Base-by-base conservation (phyloP, 352 stramenopile species). In the Pelagophyceae sp. region DNA sequence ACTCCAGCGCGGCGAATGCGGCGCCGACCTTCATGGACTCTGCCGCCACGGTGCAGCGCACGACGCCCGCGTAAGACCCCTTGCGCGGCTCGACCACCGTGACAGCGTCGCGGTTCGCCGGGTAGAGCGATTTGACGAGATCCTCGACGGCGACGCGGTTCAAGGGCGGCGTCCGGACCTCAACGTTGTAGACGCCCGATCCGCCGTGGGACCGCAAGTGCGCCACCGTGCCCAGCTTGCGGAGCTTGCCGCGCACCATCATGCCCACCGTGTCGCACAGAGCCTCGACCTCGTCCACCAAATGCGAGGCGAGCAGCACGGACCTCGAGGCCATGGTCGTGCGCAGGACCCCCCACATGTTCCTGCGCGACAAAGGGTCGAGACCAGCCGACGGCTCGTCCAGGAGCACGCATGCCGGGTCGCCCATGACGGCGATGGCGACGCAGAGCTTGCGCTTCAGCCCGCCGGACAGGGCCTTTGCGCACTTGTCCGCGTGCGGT, bases 281-380 rank as follows among this genome's bases (percentile, higher is more conserved):
- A 23, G 89, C 90, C 77, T 98, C 94, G 29, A 87, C 94, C 81
- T 98, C 94, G 74, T 97, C 89, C 94, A 98, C 98, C 74, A 91
- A 95, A 84, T 98, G 94, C 0, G 93, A 98, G 15, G 93, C 97
- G 0, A 97, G 82, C 5, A 89, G 83, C 23, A 87, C 80, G 38
- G 80, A 77, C 37, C 84, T 77, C 69, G 86, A 78, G 20, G 77
- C 76, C 67, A 23, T 23, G 45, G 11, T 11, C 11, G 11, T 11
- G 45, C 45, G 45, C 11, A 54, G 45, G 45, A 23, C 23, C 45
- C 11, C 45, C 61, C 61, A 71, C 3, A 71, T 1, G 61, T 71
- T 71, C 31, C 77, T 63, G 25, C 82, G 74, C 27, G 81, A 77
- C 17, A 79, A 74, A 25, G 83, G 84, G 76, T 90, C 86, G 33